Conservation (phyloP, 148 eudicot species). For the Hydrangea macrophylla region DNA sequence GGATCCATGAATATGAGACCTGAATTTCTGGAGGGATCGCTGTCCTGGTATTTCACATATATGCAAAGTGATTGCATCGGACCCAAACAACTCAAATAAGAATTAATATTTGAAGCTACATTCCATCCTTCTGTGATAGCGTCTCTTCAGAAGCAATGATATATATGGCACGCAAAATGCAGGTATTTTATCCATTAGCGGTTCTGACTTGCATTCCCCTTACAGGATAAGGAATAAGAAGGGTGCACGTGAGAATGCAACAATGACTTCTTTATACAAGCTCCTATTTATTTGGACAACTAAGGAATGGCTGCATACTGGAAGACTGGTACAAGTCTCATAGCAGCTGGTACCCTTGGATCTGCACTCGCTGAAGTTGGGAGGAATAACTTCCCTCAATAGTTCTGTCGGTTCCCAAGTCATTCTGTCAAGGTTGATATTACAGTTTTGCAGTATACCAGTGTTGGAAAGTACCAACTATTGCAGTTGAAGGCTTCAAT, state of each 20-base stretch:
- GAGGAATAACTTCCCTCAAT: no score
- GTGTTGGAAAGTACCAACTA: no score
- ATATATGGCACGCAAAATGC: no score
- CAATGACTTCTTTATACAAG: not conserved
- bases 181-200: not conserved
- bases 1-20: not conserved
- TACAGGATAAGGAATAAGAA: not conserved
- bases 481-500: no score
- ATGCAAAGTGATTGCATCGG: conserved; percentile 6
- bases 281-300: not conserved
- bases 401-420: no score
- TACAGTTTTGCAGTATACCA: no score
- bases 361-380: no score
- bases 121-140: not conserved
- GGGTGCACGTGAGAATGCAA: not conserved
- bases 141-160: conserved; percentile 2
- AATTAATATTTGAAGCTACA: conserved; percentile 2
- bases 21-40: not conserved
- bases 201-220: not conserved
- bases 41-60: not conserved
- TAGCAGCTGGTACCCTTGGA: not conserved
- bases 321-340: not conserved
- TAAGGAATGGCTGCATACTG: not conserved
- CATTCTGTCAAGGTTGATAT: no score
- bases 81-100: not conserved